phyloP scores from a whole-genome alignment of 148 eudicot genomes.

The Salicornia ramosissima region DNA sequence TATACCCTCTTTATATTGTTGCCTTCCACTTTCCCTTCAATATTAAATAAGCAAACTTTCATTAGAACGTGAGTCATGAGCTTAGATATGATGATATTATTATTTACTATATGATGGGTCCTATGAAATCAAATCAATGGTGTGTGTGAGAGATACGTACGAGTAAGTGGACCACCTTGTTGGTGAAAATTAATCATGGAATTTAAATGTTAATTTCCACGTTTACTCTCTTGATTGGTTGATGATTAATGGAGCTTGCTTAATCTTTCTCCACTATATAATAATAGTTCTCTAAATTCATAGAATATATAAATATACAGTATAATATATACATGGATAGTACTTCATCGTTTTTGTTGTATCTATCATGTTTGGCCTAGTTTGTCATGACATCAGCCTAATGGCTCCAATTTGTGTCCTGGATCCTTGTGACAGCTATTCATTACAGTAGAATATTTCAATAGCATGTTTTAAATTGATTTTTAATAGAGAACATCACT shows the following conservation, averaged over 20 bases:
- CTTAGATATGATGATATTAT: not conserved
- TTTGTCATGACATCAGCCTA: not conserved
- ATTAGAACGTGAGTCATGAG: not conserved
- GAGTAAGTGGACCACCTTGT: conserved; percentile 13
- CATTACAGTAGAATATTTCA: not conserved
- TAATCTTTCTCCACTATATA: not conserved
- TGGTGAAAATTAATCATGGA: conserved; percentile 4
- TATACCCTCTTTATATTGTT: not conserved
- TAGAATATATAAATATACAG: not conserved
- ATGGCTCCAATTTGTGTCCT: conserved; percentile 2
- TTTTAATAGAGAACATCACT: not conserved
- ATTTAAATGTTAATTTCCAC: conserved; percentile 3
- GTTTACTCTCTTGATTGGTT: conserved; percentile 6
- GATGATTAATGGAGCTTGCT: not conserved
- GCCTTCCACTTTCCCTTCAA: not conserved
- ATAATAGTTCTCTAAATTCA: not conserved
- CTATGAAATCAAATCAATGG: conserved; percentile 16
- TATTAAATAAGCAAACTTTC: not conserved
- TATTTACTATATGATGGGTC: conserved; percentile 8
- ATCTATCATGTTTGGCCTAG: not conserved
- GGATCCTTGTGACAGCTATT: not conserved
- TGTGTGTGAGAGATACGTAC: not conserved
- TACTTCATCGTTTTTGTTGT: conserved; percentile 1
- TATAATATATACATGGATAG: no score
- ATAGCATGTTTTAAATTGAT: not conserved